Base-by-base conservation (phyloP, 179 eudicot species). In the Nepenthes alata region DNA sequence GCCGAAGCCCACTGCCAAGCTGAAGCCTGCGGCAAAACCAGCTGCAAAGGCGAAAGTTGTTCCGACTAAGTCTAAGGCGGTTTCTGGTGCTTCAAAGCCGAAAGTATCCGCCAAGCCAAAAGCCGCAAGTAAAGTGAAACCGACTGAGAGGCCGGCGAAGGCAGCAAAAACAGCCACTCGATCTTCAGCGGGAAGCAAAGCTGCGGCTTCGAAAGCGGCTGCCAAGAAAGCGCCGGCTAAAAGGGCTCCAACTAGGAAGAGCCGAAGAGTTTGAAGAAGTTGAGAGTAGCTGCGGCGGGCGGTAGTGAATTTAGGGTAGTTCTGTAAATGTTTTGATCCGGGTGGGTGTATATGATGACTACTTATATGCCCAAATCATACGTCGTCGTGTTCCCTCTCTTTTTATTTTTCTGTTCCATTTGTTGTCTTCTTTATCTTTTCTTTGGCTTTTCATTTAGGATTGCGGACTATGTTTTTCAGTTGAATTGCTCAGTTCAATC, bases 61-160 rank as follows among this genome's bases (percentile, higher is more conserved):
- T 10, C 14, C 59, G 12, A 13, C 41, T 35, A 71, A 65, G 66
- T 6, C 67, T 1, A 70, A 73, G 41, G 25, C 25, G 25, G 25
- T 25, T 25, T 25, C 25, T 25, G 52, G 60, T 0, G 62, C 62
- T 7, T 36, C 67, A 1, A 56, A 55, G 25, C 2, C 53, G 34
- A 64, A 64, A 50, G 25, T 57, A 58, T 47, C 62, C 1, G 62
- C 72, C 39, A 72, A 71, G 56, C 62, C 70, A 36, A 72, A 72
- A 48, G 71, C 75, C 0, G 59, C 37, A 45, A 38, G 39, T 36
- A 56, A 53, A 2, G 55, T 50, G 51, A 76, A 75, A 53, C 63
- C 75, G 0, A 62, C 53, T 61, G 74, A 53, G 47, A 76, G 59
- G 58, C 61, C 77, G 1, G 81, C 72, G 0, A 77, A 77, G 72